A percentile compares a stretch with the other conserved stretches of the same genome.
Conservation (phyloP, 1,284 basidiomycete species). For the Boletus coffeatus region DNA sequence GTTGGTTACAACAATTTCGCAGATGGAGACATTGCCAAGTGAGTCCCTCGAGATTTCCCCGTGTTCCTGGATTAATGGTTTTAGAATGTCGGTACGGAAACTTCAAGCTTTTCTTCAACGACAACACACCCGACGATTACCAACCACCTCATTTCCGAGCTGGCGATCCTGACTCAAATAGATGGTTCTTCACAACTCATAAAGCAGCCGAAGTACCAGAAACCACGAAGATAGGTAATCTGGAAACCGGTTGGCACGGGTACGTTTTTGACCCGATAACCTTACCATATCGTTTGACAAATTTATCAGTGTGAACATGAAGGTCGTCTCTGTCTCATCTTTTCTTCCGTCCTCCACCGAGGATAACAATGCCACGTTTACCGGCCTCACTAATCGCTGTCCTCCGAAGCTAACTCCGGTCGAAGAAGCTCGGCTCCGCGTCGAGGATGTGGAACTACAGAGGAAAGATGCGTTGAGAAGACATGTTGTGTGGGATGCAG, state of each 20-base stretch:
- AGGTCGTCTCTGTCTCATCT: slow-evolving; percentile 63
- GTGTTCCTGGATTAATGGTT: slow-evolving; percentile 1
- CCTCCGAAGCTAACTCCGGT: slow-evolving; percentile 44
- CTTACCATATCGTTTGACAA: slow-evolving; percentile 5
- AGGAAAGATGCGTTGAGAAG: slow-evolving; percentile 39
- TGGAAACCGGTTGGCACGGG: slow-evolving; percentile 70
- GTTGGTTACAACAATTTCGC: slow-evolving; percentile 66
- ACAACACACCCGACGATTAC: slow-evolving; percentile 68
- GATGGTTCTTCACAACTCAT: slow-evolving; percentile 75
- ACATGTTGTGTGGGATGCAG: slow-evolving; percentile 46
- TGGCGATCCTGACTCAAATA: slow-evolving; percentile 61
- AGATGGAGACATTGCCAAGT: slow-evolving; percentile 77
- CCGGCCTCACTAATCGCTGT: slow-evolving; percentile 40
- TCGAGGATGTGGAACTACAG: slow-evolving; percentile 53
- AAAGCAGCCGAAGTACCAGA: slow-evolving; percentile 63
- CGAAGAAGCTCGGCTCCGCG: slow-evolving; percentile 48
- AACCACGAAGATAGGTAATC: slow-evolving; percentile 56
- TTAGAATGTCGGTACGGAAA: slow-evolving; percentile 73
- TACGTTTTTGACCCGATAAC: slow-evolving; percentile 28
- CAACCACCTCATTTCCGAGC: slow-evolving; percentile 71
- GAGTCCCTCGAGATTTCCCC: slow-evolving; percentile 18
- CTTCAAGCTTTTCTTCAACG: slow-evolving; percentile 79
- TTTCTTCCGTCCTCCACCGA: slow-evolving; percentile 63
- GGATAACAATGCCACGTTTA: slow-evolving; percentile 52
- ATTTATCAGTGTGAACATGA: slow-evolving; percentile 54